Conservation (phyloP, 1,139 yeast genomes). For the Pichia sp. region DNA sequence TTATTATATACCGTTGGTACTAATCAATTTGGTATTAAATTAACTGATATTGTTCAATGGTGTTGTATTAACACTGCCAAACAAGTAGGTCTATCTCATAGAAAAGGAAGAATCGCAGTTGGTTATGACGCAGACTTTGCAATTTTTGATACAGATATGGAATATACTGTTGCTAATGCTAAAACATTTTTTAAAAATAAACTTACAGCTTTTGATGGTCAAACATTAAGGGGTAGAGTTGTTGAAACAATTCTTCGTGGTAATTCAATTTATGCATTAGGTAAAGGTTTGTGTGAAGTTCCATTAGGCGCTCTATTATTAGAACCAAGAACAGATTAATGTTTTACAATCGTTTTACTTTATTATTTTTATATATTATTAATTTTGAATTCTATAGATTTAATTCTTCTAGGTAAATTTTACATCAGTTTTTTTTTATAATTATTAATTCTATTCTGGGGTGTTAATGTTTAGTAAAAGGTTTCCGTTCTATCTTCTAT, state of each 20-base stretch:
- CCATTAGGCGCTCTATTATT: conserved; percentile 57
- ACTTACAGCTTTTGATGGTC: conserved; percentile 78
- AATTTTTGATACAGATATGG: conserved; percentile 61
- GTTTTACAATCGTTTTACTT: background rate
- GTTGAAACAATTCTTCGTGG: conserved; percentile 78
- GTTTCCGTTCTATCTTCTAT: background rate
- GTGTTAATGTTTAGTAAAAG: background rate
- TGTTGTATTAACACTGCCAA: conserved; percentile 76
- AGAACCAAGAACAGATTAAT: conserved; percentile 41
- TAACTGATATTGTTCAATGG: conserved; percentile 68
- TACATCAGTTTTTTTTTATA: background rate
- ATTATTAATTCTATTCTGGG: background rate
- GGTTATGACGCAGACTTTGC: conserved; percentile 88
- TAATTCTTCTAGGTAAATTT: no score
- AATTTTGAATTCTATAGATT: background rate
- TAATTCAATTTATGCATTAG: conserved; percentile 50
- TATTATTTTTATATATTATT: background rate
- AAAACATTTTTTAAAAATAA: conserved; percentile 74
- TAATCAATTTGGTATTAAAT: conserved; percentile 42
- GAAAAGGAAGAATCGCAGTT: conserved; percentile 61
- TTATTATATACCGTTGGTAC: conserved; percentile 70
- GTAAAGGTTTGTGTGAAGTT: conserved; percentile 48
- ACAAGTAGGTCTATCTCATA: conserved; percentile 71
- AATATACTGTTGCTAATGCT: conserved; percentile 51
- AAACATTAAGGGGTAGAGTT: conserved; percentile 62